phyloP scores from a whole-genome alignment of 495 filamentous ascomycete genomes.

The Viridothelium virens region DNA sequence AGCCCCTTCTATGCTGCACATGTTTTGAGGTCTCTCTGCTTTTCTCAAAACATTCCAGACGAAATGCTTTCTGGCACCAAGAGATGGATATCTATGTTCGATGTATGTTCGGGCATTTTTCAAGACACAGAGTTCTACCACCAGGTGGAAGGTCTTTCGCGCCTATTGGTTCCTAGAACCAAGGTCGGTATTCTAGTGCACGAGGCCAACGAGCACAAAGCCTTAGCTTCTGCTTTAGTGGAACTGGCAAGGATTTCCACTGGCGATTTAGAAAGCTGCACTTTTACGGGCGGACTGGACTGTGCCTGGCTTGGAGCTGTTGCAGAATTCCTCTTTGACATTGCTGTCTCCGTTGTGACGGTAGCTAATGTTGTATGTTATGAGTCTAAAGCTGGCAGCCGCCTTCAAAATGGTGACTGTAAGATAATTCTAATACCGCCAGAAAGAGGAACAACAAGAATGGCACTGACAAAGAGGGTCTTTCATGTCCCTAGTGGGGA shows the following conservation, averaged over 20 bases:
- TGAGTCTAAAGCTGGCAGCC: neutral
- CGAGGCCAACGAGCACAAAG: neutral
- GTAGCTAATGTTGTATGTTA: neutral
- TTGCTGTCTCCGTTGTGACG: neutral
- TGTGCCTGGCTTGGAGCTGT: conserved; percentile 7
- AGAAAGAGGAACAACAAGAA: neutral
- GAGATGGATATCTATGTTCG: conserved; percentile 2
- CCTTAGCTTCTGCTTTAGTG: neutral
- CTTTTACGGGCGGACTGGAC: neutral
- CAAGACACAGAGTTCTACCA: neutral
- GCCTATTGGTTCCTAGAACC: neutral
- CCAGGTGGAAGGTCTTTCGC: neutral
- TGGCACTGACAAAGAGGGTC: neutral
- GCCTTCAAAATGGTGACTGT: neutral
- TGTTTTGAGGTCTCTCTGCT: neutral
- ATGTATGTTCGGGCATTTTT: neutral
- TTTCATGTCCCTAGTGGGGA: neutral
- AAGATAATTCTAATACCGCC: neutral
- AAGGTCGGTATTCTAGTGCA: neutral
- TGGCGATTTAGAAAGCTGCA: neutral
- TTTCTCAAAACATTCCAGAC: neutral
- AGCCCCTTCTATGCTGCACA: neutral
- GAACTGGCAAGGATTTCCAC: neutral
- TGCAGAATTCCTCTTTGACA: neutral
- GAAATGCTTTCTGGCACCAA: neutral